phyloP scores from a whole-genome alignment of 2,329 filamentous ascomycete genomes.

The Beauveria asiatica region DNA sequence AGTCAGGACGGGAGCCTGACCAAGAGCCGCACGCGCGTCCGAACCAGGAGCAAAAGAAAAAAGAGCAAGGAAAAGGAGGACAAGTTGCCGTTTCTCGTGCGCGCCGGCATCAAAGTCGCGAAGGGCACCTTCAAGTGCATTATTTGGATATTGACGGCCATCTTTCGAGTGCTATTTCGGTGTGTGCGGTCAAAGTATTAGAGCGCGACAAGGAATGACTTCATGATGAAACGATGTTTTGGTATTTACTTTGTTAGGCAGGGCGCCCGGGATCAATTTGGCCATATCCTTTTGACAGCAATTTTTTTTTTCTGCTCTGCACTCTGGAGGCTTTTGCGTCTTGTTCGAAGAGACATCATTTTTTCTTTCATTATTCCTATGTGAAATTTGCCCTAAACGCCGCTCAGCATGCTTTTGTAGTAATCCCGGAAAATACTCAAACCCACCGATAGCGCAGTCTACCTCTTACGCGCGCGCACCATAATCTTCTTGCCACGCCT shows the following conservation, averaged over 20 bases:
- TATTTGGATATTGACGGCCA: conserved; percentile 49
- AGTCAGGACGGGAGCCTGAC: conserved; percentile 45
- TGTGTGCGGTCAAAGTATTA: conserved; percentile 39
- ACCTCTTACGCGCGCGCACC: conserved; percentile 54
- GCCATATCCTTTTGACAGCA: not conserved
- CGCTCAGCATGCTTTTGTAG: not conserved
- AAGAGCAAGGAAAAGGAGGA: conserved; percentile 34
- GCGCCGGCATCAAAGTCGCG: conserved; percentile 41
- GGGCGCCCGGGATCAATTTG: conserved; percentile 1
- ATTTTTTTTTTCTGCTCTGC: not conserved
- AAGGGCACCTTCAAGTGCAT: conserved; percentile 48
- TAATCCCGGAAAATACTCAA: not conserved
- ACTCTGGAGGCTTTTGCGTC: not conserved
- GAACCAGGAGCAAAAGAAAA: conserved; percentile 19
- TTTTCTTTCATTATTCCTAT: not conserved
- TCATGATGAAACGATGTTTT: conserved; percentile 2
- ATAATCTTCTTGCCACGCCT: conserved; percentile 55
- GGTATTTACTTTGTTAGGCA: not conserved
- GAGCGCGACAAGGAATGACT: conserved; percentile 1
- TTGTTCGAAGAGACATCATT: not conserved
- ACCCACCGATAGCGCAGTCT: conserved; percentile 14
- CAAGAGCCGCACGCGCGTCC: conserved; percentile 15
- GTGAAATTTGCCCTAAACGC: not conserved
- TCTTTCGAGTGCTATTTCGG: conserved; percentile 42
- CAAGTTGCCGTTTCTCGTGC: conserved; percentile 41